Evolutionary conservation across 129 eudicot genomes (phyloP).

Genomic region (Gnaphalium uliginosum): DNA sequence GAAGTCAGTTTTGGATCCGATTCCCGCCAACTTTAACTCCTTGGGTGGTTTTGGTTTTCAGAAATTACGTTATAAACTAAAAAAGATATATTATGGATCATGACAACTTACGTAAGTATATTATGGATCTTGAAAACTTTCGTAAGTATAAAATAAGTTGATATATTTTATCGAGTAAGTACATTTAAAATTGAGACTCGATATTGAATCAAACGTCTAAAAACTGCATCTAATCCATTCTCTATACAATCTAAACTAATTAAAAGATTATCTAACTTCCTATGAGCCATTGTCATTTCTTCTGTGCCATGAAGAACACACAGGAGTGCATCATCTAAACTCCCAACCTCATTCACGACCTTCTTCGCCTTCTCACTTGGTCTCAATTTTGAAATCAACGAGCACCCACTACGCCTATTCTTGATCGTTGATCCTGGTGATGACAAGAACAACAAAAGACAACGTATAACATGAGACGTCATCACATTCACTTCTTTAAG

Average conservation of each 20-base stretch:
- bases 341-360: conserved; percentile 40
- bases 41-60: neutral
- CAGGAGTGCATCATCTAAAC: conserved; percentile 41
- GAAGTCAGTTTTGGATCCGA: neutral
- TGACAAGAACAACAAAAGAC: conserved; percentile 42
- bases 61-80: too few relatives aligned
- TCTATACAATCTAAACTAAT: conserved; percentile 40
- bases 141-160: neutral
- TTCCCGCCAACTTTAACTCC: neutral
- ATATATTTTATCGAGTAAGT: conserved; percentile 26
- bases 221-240: conserved; percentile 35
- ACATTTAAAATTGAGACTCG: conserved; percentile 54
- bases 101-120: neutral
- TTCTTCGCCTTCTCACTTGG: conserved; percentile 29
- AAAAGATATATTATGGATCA: neutral
- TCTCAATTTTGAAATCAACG: conserved; percentile 43
- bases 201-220: conserved; percentile 41
- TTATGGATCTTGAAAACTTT: neutral
- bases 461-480: conserved; percentile 32
- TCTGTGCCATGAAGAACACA: conserved; percentile 32
- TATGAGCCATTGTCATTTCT: conserved; percentile 35
- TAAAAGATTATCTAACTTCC: conserved; percentile 43
- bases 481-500: conserved; percentile 40
- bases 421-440: conserved; percentile 26
- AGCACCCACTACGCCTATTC: conserved; percentile 35